phyloP scores from a whole-genome alignment of 2,329 filamentous ascomycete species.

The Aspergillus tubingensis region DNA sequence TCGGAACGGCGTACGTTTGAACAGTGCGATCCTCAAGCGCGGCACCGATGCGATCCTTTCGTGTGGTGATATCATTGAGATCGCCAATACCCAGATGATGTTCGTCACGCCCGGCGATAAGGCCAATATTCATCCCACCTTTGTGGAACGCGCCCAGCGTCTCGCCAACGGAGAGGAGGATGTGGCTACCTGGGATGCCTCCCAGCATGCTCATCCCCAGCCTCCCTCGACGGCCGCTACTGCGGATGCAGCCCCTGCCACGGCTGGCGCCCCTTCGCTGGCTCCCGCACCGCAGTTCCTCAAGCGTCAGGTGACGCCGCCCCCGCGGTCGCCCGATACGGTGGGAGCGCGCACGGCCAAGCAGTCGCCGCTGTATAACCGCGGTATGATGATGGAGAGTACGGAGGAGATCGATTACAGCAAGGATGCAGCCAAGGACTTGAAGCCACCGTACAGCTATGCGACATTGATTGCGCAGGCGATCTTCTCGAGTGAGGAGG shows the following conservation, averaged over 20 bases:
- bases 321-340: slow-evolving; percentile 43
- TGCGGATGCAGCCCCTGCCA: slow-evolving; percentile 24
- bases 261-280: slow-evolving; percentile 36
- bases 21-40: slow-evolving; percentile 70
- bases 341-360: slow-evolving; percentile 43
- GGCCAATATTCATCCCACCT: slow-evolving; percentile 68
- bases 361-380: slow-evolving; percentile 51
- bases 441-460: slow-evolving; percentile 96
- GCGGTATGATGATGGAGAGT: slow-evolving; percentile 56
- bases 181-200: slow-evolving; percentile 37
- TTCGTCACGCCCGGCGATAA: slow-evolving; percentile 86
- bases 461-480: slow-evolving; percentile 96
- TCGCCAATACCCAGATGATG: slow-evolving; percentile 95
- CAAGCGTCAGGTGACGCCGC: slow-evolving; percentile 47
- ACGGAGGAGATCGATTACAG: slow-evolving; percentile 61
- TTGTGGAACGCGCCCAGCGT: slow-evolving; percentile 66
- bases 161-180: slow-evolving; percentile 45
- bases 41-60: slow-evolving; percentile 67
- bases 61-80: slow-evolving; percentile 88
- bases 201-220: slow-evolving; percentile 42
- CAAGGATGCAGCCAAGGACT: slow-evolving; percentile 78
- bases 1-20: slow-evolving; percentile 84
- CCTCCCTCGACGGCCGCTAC: slow-evolving; percentile 23
- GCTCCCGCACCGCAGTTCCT: slow-evolving; percentile 48
- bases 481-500: slow-evolving; percentile 80